These are phyloP conservation scores for Closterium sp. DNA, from an alignment of 139 green algal species.

Conservation along the genomic window DNA sequence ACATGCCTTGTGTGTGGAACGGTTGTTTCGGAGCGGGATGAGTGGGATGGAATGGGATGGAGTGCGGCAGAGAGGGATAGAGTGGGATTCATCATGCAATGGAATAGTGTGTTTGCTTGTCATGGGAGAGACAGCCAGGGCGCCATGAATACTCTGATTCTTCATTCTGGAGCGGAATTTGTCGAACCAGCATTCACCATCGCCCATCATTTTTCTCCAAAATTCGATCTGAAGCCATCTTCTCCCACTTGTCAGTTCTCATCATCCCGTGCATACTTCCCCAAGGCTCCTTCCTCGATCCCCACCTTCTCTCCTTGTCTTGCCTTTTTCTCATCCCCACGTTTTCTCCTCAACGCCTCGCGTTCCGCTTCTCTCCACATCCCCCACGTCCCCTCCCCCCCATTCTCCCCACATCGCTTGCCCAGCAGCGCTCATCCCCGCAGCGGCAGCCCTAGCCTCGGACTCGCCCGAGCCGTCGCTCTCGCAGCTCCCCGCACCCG, in stretches of 20 bases:
- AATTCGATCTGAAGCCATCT: too few relatives aligned
- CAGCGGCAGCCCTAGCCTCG: neutral
- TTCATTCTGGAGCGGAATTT: neutral
- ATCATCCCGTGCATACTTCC: neutral
- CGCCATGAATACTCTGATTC: neutral
- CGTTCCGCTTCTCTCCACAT: too few relatives aligned
- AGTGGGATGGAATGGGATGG: too few relatives aligned
- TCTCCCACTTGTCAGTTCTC: too few relatives aligned
- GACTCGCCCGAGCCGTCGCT: neutral
- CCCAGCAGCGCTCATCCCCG: neutral
- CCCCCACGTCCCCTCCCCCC: too few relatives aligned
- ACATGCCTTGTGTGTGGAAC: too few relatives aligned
- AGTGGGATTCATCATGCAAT: too few relatives aligned
- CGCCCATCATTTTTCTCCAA: neutral
- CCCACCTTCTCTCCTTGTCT: neutral
- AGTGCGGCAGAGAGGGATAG: too few relatives aligned
- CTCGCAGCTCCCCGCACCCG: neutral
- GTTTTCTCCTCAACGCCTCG: neutral
- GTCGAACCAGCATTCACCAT: neutral
- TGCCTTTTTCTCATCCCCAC: neutral
- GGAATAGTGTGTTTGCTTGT: too few relatives aligned
- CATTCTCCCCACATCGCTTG: neutral
- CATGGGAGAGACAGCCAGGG: too few relatives aligned
- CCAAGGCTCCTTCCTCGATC: neutral
- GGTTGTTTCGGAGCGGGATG: too few relatives aligned